Percentiles rank a stretch among this genome's conserved stretches.
Evolutionary conservation across 2,329 filamentous ascomycete genomes (phyloP).

Genomic region (Emericellopsis cladophorae): DNA sequence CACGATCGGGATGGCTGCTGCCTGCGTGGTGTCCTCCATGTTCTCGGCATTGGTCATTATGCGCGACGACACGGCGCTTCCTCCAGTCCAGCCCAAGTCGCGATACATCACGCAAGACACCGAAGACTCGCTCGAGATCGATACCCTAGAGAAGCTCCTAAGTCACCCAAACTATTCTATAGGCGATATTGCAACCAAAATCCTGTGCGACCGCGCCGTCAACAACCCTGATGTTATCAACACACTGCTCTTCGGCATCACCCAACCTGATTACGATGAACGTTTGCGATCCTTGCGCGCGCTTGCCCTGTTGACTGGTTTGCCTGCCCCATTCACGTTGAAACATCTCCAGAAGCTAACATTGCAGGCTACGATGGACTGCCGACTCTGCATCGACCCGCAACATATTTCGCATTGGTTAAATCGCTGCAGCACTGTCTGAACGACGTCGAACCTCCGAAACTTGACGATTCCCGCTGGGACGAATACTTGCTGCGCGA

Average conservation of each 20-base stretch:
- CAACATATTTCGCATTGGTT: constrained; percentile 44
- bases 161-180: constrained; percentile 62
- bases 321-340: background rate
- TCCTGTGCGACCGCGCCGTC: constrained; percentile 41
- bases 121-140: constrained; percentile 55
- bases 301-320: constrained; percentile 36
- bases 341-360: constrained; percentile 1
- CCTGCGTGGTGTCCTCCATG: constrained; percentile 44
- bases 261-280: constrained; percentile 43
- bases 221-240: constrained; percentile 42
- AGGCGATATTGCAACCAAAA: constrained; percentile 52
- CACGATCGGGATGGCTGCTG: constrained; percentile 43
- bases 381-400: constrained; percentile 33
- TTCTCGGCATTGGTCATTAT: constrained; percentile 44
- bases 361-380: constrained; percentile 22
- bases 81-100: constrained; percentile 49
- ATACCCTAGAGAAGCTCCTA: constrained; percentile 55
- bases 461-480: constrained; percentile 41
- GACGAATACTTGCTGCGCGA: constrained; percentile 53
- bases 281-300: constrained; percentile 44
- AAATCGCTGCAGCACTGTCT: constrained; percentile 45
- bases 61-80: constrained; percentile 53
- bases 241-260: constrained; percentile 43
- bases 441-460: constrained; percentile 33
- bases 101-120: constrained; percentile 66